phyloP scores from a whole-genome alignment of 768 basidiomycete species.

The Suillus ampliporus region DNA sequence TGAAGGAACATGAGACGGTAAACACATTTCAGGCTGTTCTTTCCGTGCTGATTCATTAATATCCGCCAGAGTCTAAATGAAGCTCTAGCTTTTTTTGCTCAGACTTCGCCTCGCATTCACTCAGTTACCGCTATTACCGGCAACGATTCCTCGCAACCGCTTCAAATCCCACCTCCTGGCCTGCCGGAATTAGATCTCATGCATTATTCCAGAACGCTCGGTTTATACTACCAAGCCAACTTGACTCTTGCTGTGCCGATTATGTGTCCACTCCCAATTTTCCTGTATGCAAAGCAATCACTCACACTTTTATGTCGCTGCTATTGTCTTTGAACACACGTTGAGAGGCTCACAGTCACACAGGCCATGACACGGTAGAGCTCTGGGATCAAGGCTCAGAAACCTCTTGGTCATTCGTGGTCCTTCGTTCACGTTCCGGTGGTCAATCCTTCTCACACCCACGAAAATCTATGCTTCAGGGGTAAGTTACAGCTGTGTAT shows the following conservation, averaged over 20 bases:
- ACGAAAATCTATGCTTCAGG: constrained; percentile 11
- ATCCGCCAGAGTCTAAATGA: constrained; percentile 6
- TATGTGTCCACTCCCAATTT: not conserved
- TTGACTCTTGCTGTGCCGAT: not conserved
- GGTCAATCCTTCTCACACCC: constrained; percentile 7
- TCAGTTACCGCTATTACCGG: too few species aligned
- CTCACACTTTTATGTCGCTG: not conserved
- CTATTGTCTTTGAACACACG: not conserved
- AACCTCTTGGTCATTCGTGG: not conserved
- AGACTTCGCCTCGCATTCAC: too few species aligned
- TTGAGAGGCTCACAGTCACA: not conserved
- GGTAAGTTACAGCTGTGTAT: constrained; percentile 11
- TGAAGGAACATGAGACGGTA: not conserved
- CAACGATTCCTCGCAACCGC: not conserved
- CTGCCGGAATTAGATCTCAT: not conserved
- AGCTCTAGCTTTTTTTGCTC: not conserved
- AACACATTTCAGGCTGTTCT: not conserved
- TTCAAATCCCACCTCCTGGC: not conserved
- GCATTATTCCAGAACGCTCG: not conserved
- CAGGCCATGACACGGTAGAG: not conserved
- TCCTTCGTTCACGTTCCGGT: not conserved
- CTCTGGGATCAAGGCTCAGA: constrained; percentile 4
- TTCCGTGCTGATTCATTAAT: not conserved
- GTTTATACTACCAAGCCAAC: not conserved
- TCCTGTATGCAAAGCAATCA: not conserved